phyloP scores from a whole-genome alignment of 2,329 filamentous ascomycete species.

The Colletotrichum tropicicola region DNA sequence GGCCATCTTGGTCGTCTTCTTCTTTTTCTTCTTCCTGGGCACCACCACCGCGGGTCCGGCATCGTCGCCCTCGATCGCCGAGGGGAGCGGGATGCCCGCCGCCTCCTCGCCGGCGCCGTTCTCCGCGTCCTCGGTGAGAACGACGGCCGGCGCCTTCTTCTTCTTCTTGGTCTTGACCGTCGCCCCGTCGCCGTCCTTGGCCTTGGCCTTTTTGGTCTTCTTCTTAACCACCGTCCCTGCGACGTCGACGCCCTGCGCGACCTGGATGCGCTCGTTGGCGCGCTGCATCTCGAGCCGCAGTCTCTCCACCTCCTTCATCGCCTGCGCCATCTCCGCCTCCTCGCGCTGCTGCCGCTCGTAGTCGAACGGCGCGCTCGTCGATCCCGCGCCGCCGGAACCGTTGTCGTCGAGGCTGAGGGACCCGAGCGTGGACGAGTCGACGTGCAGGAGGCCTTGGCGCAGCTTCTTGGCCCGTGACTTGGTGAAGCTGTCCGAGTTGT shows the following conservation, averaged over 20 bases:
- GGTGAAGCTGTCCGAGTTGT: slow-evolving; percentile 54
- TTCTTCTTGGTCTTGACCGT: slow-evolving; percentile 59
- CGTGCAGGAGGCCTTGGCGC: slow-evolving; percentile 76
- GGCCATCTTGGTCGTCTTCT: slow-evolving; percentile 36
- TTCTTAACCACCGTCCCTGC: slow-evolving; percentile 74
- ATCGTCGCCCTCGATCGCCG: background rate
- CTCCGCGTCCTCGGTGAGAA: slow-evolving; percentile 32
- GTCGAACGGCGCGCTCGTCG: slow-evolving; percentile 54
- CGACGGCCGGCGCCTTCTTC: slow-evolving; percentile 45
- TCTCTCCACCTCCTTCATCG: slow-evolving; percentile 88
- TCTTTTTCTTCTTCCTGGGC: slow-evolving; percentile 52
- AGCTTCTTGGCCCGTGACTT: slow-evolving; percentile 60
- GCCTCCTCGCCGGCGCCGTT: slow-evolving; percentile 15
- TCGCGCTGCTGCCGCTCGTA: slow-evolving; percentile 76
- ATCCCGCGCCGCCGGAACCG: slow-evolving; percentile 47
- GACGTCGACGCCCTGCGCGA: slow-evolving; percentile 72
- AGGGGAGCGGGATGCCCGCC: background rate
- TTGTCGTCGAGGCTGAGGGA: slow-evolving; percentile 70
- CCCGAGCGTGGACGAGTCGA: slow-evolving; percentile 86
- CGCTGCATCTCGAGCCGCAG: slow-evolving; percentile 90
- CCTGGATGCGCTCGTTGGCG: slow-evolving; percentile 78
- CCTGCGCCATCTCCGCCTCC: slow-evolving; percentile 88
- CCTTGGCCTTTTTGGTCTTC: slow-evolving; percentile 73
- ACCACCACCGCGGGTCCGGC: slow-evolving; percentile 36
- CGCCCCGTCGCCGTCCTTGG: slow-evolving; percentile 34